Evolutionary conservation across 495 filamentous ascomycete genomes (phyloP).

Genomic region (Hypomontagnella submonticulosa): DNA sequence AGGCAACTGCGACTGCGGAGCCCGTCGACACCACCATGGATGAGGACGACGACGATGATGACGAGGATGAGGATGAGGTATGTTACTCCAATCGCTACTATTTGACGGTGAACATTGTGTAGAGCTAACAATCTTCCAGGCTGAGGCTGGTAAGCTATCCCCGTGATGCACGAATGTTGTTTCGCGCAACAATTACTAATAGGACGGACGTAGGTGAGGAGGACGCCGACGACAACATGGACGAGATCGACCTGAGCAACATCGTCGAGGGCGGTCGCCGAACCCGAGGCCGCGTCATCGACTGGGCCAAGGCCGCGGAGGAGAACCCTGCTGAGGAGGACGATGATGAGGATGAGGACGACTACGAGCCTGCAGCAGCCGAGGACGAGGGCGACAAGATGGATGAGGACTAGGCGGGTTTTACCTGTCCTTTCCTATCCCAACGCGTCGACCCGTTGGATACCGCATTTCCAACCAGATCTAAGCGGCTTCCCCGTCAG

Average conservation of each 20-base stretch:
- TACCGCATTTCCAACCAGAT: slow-evolving; percentile 26
- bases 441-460: slow-evolving; percentile 24
- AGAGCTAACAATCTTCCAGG: slow-evolving; percentile 42
- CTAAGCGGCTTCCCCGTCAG: slow-evolving; percentile 7
- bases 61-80: slow-evolving; percentile 72
- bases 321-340: slow-evolving; percentile 75
- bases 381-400: slow-evolving; percentile 57
- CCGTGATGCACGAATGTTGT: slow-evolving; percentile 20
- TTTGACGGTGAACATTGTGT: slow-evolving; percentile 1
- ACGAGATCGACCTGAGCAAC: slow-evolving; percentile 88
- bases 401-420: slow-evolving; percentile 56
- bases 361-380: slow-evolving; percentile 55
- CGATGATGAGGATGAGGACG: slow-evolving; percentile 83
- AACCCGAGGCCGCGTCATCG: slow-evolving; percentile 84
- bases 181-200: slow-evolving; percentile 26
- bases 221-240: slow-evolving; percentile 83
- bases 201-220: slow-evolving; percentile 61
- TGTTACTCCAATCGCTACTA: slow-evolving; percentile 36
- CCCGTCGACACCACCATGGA: slow-evolving; percentile 71
- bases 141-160: slow-evolving; percentile 57
- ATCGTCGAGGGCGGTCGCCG: slow-evolving; percentile 82
- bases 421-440: not conserved
- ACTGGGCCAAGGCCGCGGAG: slow-evolving; percentile 83
- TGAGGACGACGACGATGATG: slow-evolving; percentile 74
- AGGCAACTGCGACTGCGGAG: slow-evolving; percentile 58